Base-by-base conservation (phyloP, 768 basidiomycete genomes). In the Agaricus sinodeliciosus region DNA sequence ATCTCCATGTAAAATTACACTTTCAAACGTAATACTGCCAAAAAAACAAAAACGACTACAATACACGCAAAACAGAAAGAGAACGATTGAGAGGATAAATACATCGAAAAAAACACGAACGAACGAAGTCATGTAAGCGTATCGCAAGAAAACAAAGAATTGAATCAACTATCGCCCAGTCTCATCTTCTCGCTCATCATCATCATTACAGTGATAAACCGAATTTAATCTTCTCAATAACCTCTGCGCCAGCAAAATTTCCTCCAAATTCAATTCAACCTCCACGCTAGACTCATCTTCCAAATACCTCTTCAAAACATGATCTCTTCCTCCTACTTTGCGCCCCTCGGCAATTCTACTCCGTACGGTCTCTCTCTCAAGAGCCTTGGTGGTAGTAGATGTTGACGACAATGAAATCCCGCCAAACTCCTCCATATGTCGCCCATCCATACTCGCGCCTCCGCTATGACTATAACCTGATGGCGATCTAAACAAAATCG, bases 221-320 rank as follows among this genome's bases (percentile, higher is more conserved):
- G 57, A 57, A 55, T 66, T 63, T 50, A 70, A 57, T 42, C 63
- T 57, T 52, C 55, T 66, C 62, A 68, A 60, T 42, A 70, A 45
- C 50, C 59, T 58, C 58, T 70, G 69, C 36, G 69, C 63, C 39
- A 70, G 60, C 53, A 70, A 58, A 34, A 67, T 65, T 55, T 70
- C 69, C 46, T 70, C 69, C 47, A 67, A 43, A 25, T 61, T 63
- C 42, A 68, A 64, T 34, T 61, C 65, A 9, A 52, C 56, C 40
- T 67, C 65, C 43, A 63, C 62, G 7, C 31, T 31, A 31, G 31
- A 31, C 31, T 31, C 31, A 31, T 31, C 31, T 31, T 31, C 31
- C 31, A 31, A 31, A 11, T 31, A 31, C 31, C 11, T 31, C 31
- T 7, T 31, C 31, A 31, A 11, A 3, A 31, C 11, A 31, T 31